phyloP scores from a whole-genome alignment of 148 eudicot species.

The Talinum fruticosum region DNA sequence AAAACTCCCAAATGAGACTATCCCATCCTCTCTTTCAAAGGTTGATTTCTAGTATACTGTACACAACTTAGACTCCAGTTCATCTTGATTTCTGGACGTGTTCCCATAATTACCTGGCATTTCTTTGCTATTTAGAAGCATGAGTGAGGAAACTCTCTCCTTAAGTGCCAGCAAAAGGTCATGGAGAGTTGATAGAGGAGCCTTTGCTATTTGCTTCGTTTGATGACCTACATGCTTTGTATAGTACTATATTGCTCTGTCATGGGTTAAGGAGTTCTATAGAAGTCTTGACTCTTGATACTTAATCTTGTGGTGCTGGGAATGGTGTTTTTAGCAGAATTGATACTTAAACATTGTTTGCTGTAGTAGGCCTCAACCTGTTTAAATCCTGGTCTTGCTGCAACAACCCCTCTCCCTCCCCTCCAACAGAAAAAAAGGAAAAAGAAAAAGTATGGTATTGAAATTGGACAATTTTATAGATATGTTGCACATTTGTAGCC shows the following conservation, averaged over 20 bases:
- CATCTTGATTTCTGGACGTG: not conserved
- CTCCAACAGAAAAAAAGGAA: too few relatives aligned
- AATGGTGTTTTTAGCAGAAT: too few relatives aligned
- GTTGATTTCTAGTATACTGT: not conserved
- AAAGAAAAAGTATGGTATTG: too few relatives aligned
- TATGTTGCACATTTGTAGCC: not conserved
- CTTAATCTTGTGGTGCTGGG: too few relatives aligned
- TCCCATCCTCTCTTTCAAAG: not conserved
- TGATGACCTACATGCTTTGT: not conserved
- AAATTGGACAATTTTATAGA: not conserved
- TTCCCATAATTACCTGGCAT: not conserved
- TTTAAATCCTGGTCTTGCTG: not conserved
- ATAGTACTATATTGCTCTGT: not conserved
- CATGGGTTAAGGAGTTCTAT: too few relatives aligned
- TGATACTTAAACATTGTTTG: too few relatives aligned
- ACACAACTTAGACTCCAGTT: not conserved
- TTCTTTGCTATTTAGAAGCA: not conserved
- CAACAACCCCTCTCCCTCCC: not conserved
- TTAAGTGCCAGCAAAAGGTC: not conserved
- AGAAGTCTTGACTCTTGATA: not conserved
- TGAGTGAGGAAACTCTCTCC: not conserved
- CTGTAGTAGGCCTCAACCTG: not conserved
- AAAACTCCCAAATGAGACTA: not conserved
- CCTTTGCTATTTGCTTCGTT: not conserved
- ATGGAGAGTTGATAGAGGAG: not conserved